Evolutionary conservation across 768 basidiomycete species (phyloP).

Genomic region (Leucosporidium yakuticum): DNA sequence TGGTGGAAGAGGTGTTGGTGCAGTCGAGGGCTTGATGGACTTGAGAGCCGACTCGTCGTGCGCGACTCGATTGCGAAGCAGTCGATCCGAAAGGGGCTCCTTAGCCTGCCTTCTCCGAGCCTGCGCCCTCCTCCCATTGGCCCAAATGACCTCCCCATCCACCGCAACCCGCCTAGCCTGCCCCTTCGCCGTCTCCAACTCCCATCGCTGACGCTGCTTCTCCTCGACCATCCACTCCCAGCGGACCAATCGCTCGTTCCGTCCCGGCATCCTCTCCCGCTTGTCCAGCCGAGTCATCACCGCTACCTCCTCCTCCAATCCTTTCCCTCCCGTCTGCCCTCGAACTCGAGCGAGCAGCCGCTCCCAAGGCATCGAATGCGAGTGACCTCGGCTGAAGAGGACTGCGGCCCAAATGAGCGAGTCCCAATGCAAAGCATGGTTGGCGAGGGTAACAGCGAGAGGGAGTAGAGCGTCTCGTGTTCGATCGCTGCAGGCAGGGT

Average conservation of each 20-base stretch:
- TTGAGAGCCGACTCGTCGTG: no score
- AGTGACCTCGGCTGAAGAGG: not conserved
- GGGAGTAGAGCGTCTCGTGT: slow-evolving; percentile 15
- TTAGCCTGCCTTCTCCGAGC: not conserved
- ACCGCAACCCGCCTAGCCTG: not conserved
- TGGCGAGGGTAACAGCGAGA: slow-evolving; percentile 21
- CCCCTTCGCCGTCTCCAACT: not conserved
- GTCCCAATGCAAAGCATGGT: slow-evolving; percentile 25
- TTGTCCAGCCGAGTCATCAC: slow-evolving; percentile 5
- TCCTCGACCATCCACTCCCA: not conserved
- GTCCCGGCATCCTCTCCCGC: not conserved
- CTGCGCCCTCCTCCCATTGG: not conserved
- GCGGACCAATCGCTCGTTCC: not conserved
- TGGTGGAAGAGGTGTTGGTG: not conserved
- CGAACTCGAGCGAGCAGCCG: not conserved
- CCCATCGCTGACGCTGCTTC: not conserved
- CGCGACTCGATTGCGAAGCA: no score
- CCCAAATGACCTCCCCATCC: not conserved
- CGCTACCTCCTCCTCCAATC: not conserved
- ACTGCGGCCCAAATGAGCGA: slow-evolving; percentile 19
- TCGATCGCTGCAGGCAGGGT: not conserved
- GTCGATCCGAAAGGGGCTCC: not conserved
- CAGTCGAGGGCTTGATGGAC: not conserved
- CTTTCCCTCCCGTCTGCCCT: not conserved
- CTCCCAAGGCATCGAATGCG: slow-evolving; percentile 12